Evolutionary conservation across 805 yeast species (phyloP).

Genomic region (Starmerella bombi): DNA sequence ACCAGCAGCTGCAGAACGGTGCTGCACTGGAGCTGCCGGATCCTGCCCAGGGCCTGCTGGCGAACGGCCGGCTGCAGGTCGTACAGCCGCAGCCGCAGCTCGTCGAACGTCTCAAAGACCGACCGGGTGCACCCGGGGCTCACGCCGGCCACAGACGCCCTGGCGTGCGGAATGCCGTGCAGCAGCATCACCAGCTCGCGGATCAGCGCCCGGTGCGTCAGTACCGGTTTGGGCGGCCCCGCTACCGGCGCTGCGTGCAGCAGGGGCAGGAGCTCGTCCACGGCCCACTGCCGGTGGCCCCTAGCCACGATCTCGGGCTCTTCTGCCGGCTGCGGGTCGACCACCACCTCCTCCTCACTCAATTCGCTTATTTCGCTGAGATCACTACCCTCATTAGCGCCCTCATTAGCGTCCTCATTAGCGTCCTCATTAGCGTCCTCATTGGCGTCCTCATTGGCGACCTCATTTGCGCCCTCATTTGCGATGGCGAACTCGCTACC

Average conservation of each 20-base stretch:
- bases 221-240: slow-evolving; percentile 12
- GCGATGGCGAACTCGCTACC: too few relatives aligned
- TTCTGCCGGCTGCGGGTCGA: too few relatives aligned
- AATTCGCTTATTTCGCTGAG: too few relatives aligned
- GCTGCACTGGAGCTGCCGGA: not conserved
- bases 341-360: too few relatives aligned
- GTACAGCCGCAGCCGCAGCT: not conserved
- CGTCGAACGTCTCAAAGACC: not conserved
- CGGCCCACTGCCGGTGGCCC: too few relatives aligned
- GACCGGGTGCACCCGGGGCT: not conserved
- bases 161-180: not conserved
- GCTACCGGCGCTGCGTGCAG: slow-evolving; percentile 19
- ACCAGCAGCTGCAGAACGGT: slow-evolving; percentile 4
- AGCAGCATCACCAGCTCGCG: slow-evolving; percentile 3
- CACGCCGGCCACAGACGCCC: not conserved
- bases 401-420: not conserved
- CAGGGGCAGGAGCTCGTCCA: too few relatives aligned
- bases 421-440: not conserved
- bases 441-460: not conserved
- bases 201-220: not conserved
- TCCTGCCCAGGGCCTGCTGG: not conserved
- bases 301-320: too few relatives aligned
- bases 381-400: not conserved
- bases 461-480: too few relatives aligned
- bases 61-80: not conserved